Evolutionary conservation across 805 yeast genomes (phyloP).

Genomic region (Yarrowia sp.): DNA sequence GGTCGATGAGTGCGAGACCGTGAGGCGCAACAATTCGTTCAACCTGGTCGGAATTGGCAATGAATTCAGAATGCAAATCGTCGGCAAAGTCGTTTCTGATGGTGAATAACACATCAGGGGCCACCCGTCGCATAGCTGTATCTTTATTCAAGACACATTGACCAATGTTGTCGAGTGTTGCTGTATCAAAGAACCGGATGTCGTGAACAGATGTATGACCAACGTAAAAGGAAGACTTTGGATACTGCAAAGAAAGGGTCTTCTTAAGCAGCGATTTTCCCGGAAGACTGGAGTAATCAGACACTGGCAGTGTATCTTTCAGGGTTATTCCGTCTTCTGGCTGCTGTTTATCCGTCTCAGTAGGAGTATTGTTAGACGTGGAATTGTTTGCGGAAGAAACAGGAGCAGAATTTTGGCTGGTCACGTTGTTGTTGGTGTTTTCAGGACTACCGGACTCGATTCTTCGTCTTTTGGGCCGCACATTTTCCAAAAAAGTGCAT

Average conservation of each 20-base stretch:
- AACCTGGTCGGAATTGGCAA: constrained; percentile 74
- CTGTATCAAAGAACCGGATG: constrained; percentile 58
- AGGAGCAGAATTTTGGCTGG: too few species aligned
- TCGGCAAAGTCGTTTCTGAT: constrained; percentile 71
- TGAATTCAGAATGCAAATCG: constrained; percentile 62
- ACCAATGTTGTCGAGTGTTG: constrained; percentile 66
- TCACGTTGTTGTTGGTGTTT: background rate
- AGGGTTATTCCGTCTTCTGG: background rate
- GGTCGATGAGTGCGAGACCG: constrained; percentile 65
- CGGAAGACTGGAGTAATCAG: constrained; percentile 62
- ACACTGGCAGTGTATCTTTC: constrained; percentile 45
- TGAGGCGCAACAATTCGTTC: constrained; percentile 89
- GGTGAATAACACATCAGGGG: constrained; percentile 69
- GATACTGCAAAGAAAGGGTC: constrained; percentile 75
- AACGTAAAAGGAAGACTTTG: constrained; percentile 82
- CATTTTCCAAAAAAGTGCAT: constrained; percentile 54
- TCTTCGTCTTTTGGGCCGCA: background rate
- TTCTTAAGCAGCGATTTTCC: constrained; percentile 63
- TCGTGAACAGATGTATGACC: constrained; percentile 90
- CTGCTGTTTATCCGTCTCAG: background rate
- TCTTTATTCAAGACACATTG: constrained; percentile 71
- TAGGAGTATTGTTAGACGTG: background rate
- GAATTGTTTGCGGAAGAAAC: background rate
- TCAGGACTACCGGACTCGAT: background rate
- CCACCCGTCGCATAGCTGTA: constrained; percentile 72